Conservation (phyloP, 257 asterid species). For the Anisodus acutangulus region DNA sequence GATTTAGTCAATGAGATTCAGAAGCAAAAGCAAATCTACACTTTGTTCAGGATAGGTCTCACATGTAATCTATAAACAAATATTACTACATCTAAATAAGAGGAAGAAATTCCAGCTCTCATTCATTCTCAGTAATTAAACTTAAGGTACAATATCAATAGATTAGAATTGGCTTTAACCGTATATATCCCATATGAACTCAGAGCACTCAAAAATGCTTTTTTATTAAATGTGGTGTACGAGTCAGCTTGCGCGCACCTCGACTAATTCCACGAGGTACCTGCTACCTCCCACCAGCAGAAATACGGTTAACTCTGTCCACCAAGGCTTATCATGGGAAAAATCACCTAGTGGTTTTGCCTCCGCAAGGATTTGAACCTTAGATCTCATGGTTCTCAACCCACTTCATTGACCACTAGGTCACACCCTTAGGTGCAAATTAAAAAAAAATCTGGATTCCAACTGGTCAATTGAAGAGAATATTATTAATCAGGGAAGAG, state of each 20-base stretch:
- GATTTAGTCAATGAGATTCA: neutral
- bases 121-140: neutral
- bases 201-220: neutral
- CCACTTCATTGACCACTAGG: too few species aligned
- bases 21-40: neutral
- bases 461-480: neutral
- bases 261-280: too few species aligned
- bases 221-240: too few species aligned
- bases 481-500: neutral
- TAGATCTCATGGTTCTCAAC: too few species aligned
- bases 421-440: too few species aligned
- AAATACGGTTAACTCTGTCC: too few species aligned
- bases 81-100: neutral
- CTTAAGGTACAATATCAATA: neutral
- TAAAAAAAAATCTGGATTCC: neutral
- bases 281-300: too few species aligned
- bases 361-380: too few species aligned
- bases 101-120: neutral
- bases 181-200: neutral
- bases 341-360: too few species aligned
- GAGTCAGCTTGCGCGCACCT: too few species aligned
- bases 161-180: neutral
- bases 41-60: neutral
- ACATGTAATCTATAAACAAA: neutral
- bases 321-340: too few species aligned